Evolutionary conservation across 2,329 filamentous ascomycete species (phyloP), one percentile per base, ranked within the genome.

Genomic region (Exutisphaerella laricina): DNA sequence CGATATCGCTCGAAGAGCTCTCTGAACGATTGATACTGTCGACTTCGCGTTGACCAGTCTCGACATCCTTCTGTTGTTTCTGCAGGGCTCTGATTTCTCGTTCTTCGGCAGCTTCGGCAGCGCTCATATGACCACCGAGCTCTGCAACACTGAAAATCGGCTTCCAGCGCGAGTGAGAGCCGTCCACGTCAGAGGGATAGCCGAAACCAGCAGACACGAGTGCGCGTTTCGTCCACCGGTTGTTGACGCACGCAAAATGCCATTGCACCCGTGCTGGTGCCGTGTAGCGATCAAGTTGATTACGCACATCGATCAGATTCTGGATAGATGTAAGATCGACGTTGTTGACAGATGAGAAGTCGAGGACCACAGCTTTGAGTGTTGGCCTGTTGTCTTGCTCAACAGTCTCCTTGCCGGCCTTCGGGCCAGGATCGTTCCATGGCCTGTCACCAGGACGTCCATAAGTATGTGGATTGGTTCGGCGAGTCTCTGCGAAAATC

Each of bases 71-170:
- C 5, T 56, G 53, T 17, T 58, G 53, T 7, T 57, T 53, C 3
- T 59, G 52, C 39, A 64, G 57, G 12, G 67, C 66, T 39, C 79
- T 74, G 59, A 84, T 83, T 40, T 76, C 74, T 18, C 74, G 69
- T 18, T 74, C 69, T 56, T 89, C 83, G 0, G 85, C 85, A 5
- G 72, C 71, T 0, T 79, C 79, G 1, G 84, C 83, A 0, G 85
- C 85, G 4, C 82, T 86, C 40, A 80, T 68, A 4, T 72, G 70
- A 14, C 88, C 84, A 49, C 87, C 80, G 51, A 94, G 80, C 60
- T 95, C 88, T 2, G 90, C 87, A 16, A 97, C 88, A 59, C 80
- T 88, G 72, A 95, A 97, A 52, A 97, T 88, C n/a, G 88, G 86
- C 63, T 87, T 89, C 90, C 89, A 97, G 46, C 85, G 78, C 50